These are phyloP conservation scores for Barnettozyma siamensis DNA, from an alignment of 805 yeast species.

Conservation along the genomic window DNA sequence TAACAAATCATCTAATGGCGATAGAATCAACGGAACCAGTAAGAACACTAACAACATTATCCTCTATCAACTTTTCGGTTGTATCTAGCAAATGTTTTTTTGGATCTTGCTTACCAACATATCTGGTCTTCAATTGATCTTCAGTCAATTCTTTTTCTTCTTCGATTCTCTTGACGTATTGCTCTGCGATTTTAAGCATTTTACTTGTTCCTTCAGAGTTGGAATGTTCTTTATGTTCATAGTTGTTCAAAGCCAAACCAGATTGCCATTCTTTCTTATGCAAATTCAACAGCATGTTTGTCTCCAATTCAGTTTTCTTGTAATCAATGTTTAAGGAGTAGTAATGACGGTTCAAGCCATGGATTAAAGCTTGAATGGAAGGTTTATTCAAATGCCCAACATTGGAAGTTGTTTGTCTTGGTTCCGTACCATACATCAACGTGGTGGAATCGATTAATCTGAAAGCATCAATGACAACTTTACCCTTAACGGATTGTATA, in stretches of 20 bases:
- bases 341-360: constrained; percentile 94
- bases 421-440: constrained; percentile 94
- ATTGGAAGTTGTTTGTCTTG: constrained; percentile 95
- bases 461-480: constrained; percentile 98
- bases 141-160: constrained; percentile 88
- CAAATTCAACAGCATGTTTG: constrained; percentile 86
- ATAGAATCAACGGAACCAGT: constrained; percentile 87
- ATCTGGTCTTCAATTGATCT: constrained; percentile 89
- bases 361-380: constrained; percentile 92
- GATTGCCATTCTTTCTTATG: constrained; percentile 96
- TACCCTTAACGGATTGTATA: constrained; percentile 96
- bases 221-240: constrained; percentile 66
- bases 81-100: constrained; percentile 93
- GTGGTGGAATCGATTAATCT: constrained; percentile 85
- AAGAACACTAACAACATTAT: constrained; percentile 79
- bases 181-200: constrained; percentile 86
- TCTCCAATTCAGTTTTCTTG: constrained; percentile 86
- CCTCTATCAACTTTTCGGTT: constrained; percentile 81
- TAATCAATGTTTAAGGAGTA: constrained; percentile 94
- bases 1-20: constrained; percentile 59
- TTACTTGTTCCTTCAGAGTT: constrained; percentile 67
- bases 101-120: constrained; percentile 98
- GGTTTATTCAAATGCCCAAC: constrained; percentile 95
- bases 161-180: constrained; percentile 81
- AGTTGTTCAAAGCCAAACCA: constrained; percentile 76